A percentile compares a stretch with the other conserved stretches of the same genome.
phyloP scores from a whole-genome alignment of 2,329 filamentous ascomycete species.

The Aspergillus amoenus region DNA sequence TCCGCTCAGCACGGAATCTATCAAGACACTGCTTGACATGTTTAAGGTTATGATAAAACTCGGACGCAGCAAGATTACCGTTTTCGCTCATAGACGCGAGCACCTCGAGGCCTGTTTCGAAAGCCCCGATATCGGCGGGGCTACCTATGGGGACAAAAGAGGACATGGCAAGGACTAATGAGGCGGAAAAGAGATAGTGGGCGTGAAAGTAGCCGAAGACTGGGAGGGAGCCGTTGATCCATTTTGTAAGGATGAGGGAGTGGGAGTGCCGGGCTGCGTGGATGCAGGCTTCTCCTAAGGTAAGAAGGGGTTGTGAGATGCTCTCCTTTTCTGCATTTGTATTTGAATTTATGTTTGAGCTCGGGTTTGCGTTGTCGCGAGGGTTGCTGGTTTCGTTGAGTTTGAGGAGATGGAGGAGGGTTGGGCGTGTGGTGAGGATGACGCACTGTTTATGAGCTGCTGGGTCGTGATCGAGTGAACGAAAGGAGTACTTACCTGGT shows the following conservation, averaged over 20 bases:
- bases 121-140: constrained; percentile 29
- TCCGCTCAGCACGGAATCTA: constrained; percentile 18
- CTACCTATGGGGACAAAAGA: constrained; percentile 34
- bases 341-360: neutral
- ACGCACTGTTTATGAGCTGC: constrained; percentile 29
- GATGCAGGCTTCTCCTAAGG: constrained; percentile 40
- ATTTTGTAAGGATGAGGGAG: constrained; percentile 37
- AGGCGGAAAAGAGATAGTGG: constrained; percentile 41
- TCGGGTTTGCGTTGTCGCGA: neutral
- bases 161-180: constrained; percentile 39
- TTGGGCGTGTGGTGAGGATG: constrained; percentile 40
- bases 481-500: constrained; percentile 25
- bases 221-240: constrained; percentile 40
- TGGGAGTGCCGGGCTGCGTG: constrained; percentile 39
- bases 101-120: constrained; percentile 34
- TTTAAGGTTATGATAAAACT: constrained; percentile 35
- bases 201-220: constrained; percentile 43
- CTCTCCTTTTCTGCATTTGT: constrained; percentile 17
- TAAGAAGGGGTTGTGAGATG: constrained; percentile 37
- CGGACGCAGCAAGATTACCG: constrained; percentile 35
- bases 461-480: neutral
- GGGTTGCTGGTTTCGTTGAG: constrained; percentile 23
- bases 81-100: constrained; percentile 36
- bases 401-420: constrained; percentile 40
- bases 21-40: constrained; percentile 33